Percentiles rank a stretch among this genome's conserved stretches.
phyloP scores from a whole-genome alignment of 176 grass and related monocot species.

The Phyllostachys edulis region DNA sequence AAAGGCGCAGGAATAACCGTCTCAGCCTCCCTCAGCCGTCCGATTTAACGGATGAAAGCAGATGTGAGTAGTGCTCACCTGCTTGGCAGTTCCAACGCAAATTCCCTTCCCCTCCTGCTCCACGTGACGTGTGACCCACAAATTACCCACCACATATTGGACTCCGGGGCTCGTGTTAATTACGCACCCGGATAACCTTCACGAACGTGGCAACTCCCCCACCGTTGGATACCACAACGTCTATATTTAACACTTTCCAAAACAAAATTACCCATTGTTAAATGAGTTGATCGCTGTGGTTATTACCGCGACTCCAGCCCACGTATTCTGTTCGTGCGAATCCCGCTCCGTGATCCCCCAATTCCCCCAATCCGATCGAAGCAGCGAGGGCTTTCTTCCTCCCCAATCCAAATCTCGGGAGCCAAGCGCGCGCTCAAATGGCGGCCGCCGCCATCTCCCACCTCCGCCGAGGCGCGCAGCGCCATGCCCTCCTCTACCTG shows the following conservation, averaged over 20 bases:
- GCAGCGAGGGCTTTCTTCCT: slow-evolving; percentile 18
- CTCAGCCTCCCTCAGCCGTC: too few species aligned
- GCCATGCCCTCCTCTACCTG: slow-evolving; percentile 42
- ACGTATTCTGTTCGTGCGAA: not conserved
- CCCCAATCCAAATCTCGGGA: slow-evolving; percentile 32
- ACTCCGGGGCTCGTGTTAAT: not conserved
- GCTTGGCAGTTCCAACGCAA: too few species aligned
- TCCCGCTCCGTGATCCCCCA: not conserved
- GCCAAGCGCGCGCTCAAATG: slow-evolving; percentile 25
- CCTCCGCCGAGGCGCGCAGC: slow-evolving; percentile 46
- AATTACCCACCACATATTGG: not conserved
- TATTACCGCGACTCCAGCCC: not conserved
- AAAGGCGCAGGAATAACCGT: too few species aligned
- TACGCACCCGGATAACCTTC: not conserved
- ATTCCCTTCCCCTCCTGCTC: too few species aligned
- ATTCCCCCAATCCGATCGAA: slow-evolving; percentile 5
- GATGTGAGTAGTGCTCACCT: too few species aligned
- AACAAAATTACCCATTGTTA: slow-evolving; percentile 3
- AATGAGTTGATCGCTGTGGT: not conserved
- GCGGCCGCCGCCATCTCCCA: slow-evolving; percentile 45
- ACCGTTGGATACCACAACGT: slow-evolving; percentile 7
- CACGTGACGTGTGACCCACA: too few species aligned
- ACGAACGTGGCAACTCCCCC: not conserved
- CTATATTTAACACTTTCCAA: slow-evolving; percentile 34
- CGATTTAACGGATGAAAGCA: too few species aligned